These are phyloP conservation scores for Botrytis hyacinthi DNA, from an alignment of 2,329 filamentous ascomycete genomes.

Conservation along the genomic window DNA sequence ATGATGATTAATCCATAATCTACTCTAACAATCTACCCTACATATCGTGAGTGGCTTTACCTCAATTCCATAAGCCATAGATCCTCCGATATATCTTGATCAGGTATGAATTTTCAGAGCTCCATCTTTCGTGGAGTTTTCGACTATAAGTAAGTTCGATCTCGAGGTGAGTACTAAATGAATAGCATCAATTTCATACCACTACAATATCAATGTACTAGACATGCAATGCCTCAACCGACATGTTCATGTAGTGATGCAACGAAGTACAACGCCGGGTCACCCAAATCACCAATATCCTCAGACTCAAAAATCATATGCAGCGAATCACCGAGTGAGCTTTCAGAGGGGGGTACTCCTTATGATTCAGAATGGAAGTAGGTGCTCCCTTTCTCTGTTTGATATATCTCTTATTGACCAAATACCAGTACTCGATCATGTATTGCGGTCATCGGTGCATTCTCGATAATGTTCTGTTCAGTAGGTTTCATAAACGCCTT, in stretches of 20 bases:
- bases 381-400: not conserved
- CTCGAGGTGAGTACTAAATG: not conserved
- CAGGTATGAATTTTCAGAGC: not conserved
- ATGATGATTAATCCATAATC: not conserved
- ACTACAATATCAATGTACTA: not conserved
- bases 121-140: not conserved
- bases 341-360: not conserved
- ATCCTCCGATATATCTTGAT: not conserved
- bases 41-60: not conserved
- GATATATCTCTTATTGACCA: not conserved
- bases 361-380: conserved; percentile 21
- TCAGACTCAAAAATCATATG: not conserved
- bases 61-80: not conserved
- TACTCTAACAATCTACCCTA: not conserved
- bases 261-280: not conserved
- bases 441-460: conserved; percentile 13
- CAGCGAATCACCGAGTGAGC: not conserved
- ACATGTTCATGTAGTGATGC: not conserved
- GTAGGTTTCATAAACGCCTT: conserved; percentile 40
- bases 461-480: conserved; percentile 32
- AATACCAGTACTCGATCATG: conserved; percentile 16
- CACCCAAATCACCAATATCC: not conserved
- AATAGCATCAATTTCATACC: not conserved
- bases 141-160: not conserved
- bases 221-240: not conserved